Conservation (phyloP, 331 rosid genomes). For the Phaseolus coccineus region DNA sequence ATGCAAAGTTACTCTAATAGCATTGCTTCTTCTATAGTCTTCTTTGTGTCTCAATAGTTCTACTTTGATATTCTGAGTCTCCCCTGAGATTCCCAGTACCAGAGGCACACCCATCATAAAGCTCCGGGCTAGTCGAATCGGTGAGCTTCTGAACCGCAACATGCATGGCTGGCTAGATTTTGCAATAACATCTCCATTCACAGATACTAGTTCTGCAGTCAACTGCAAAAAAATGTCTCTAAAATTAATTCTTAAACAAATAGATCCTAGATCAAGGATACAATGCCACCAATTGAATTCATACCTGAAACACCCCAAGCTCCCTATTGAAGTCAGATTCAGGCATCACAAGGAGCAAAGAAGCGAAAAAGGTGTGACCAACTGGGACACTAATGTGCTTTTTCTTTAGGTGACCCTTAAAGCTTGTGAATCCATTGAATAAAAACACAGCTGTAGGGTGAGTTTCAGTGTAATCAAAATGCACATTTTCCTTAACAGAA, state of each 20-base stretch:
- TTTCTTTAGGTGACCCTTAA: slow-evolving; percentile 37
- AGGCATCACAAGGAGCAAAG: slow-evolving; percentile 74
- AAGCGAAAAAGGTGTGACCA: slow-evolving; percentile 66
- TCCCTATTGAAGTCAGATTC: slow-evolving; percentile 80
- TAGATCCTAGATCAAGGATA: neutral
- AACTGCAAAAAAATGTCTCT: slow-evolving; percentile 50
- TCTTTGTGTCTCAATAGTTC: slow-evolving; percentile 72
- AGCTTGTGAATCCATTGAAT: slow-evolving; percentile 28
- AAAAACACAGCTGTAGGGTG: slow-evolving; percentile 66
- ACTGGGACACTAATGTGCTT: slow-evolving; percentile 60
- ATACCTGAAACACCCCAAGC: slow-evolving; percentile 89
- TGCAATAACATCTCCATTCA: slow-evolving; percentile 57
- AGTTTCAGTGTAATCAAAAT: slow-evolving; percentile 74
- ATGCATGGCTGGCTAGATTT: slow-evolving; percentile 82
- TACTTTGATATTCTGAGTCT: slow-evolving; percentile 63
- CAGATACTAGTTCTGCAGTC: slow-evolving; percentile 65
- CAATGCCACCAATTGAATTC: neutral
- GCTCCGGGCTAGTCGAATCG: slow-evolving; percentile 67
- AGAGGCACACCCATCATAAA: slow-evolving; percentile 68
- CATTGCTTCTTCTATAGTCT: slow-evolving; percentile 57
- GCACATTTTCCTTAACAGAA: slow-evolving; percentile 54
- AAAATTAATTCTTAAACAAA: neutral
- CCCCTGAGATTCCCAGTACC: slow-evolving; percentile 66
- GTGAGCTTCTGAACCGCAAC: slow-evolving; percentile 75
- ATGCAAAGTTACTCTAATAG: slow-evolving; percentile 57